These are phyloP conservation scores for Aspergillus olivimuriae DNA, from an alignment of 495 filamentous ascomycete species.

Conservation along the genomic window DNA sequence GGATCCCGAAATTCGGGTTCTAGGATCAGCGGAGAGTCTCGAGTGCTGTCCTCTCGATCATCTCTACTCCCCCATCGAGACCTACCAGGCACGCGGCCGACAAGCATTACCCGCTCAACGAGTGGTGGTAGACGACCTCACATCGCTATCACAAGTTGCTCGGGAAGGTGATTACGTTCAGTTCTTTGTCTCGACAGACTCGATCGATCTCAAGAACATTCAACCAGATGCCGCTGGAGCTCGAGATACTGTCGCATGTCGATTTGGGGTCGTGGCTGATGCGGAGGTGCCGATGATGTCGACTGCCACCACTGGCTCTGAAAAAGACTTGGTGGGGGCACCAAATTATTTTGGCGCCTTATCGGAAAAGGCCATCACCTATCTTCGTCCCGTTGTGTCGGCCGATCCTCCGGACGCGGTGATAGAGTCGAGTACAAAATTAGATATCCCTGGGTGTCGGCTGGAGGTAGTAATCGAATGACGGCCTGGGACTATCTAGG, in stretches of 20 bases:
- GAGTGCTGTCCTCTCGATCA: slow-evolving; percentile 13
- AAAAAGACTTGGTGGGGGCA: slow-evolving; percentile 19
- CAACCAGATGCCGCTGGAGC: neutral
- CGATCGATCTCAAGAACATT: slow-evolving; percentile 1
- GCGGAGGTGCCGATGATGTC: slow-evolving; percentile 12
- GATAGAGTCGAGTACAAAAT: slow-evolving; percentile 26
- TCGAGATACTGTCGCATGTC: slow-evolving; percentile 16
- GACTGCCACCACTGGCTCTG: slow-evolving; percentile 3
- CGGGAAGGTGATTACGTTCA: slow-evolving; percentile 41
- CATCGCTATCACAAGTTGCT: slow-evolving; percentile 39
- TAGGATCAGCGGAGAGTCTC: slow-evolving; percentile 7
- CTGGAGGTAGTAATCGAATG: slow-evolving; percentile 19
- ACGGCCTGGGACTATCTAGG: neutral
- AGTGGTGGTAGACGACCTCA: slow-evolving; percentile 27
- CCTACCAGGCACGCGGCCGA: slow-evolving; percentile 8
- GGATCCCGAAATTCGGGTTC: slow-evolving; percentile 57
- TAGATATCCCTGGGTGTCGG: slow-evolving; percentile 36
- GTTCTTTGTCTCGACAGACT: slow-evolving; percentile 40
- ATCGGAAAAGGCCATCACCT: slow-evolving; percentile 45
- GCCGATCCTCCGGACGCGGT: slow-evolving; percentile 1
- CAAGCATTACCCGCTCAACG: slow-evolving; percentile 18
- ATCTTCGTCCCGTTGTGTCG: slow-evolving; percentile 22
- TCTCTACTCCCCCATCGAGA: slow-evolving; percentile 15
- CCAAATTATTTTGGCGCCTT: slow-evolving; percentile 41
- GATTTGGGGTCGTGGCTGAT: slow-evolving; percentile 29